Evolutionary conservation across 208 protist genomes (phyloP), one percentile per base, ranked within the genome.

Genomic region (Leishmania gerbilli): DNA sequence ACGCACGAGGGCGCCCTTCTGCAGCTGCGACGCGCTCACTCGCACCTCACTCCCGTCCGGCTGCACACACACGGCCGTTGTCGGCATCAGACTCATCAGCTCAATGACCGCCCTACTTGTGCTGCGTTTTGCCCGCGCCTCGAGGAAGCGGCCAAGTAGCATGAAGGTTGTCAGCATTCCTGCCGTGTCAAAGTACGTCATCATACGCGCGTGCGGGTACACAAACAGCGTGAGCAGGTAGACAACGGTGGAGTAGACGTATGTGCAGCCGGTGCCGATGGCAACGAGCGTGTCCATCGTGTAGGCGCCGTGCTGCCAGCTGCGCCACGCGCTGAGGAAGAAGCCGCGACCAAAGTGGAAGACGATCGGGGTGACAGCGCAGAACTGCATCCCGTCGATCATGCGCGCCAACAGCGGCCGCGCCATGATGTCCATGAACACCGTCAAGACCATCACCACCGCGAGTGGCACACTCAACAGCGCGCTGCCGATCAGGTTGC

Each of bases 161-260:
- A 99, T 98, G 79, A 99, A 99, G 15, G 95, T 93, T 6, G 99
- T 96, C 9, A 99, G 87, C 84, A 98, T 95, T 42, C 93, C 96
- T 0, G 95, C 93, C 7, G 99, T 99, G 82, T 99, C 98, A 83
- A 99, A 99, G 82, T 99, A 99, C 24, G 83, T 91, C 62, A 83
- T 87, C 76, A 92, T 84, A 64, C 89, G 83, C 19, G 27, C 27
- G 2, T 80, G 53, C 2, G 81, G 79, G 47, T 76, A 71, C 53
- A 69, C 72, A 31, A 81, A 76, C 13, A 94, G 55, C 40, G 68
- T 87, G n/a, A 93, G 17, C 40, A 88, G 31, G 77, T 87, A 88
- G 31, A 85, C 89, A 40, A 90, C 71, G 51, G 88, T 76, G 31
- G 95, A 98, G 83, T 94, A 96, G 27, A 80, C 37, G 86, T 95